Evolutionary conservation across 2,329 filamentous ascomycete genomes (phyloP), one percentile per base, ranked within the genome.

Genomic region (Stemphylium vesicarium): DNA sequence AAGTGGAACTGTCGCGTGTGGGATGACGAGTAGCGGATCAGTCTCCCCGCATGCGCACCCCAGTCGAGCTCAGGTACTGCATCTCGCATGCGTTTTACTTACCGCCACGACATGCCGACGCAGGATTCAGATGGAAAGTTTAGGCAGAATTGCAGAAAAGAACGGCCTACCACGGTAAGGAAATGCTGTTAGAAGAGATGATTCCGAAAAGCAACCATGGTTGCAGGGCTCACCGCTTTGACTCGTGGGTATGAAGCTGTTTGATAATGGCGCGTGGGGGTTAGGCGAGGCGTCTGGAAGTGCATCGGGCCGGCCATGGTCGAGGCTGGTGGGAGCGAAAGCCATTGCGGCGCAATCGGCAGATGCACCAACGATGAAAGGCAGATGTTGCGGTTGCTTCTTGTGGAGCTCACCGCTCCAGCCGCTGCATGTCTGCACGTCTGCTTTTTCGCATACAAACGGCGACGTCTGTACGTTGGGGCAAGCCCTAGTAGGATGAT

Each of bases 181-280:
- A 41, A 29, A 3, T 29, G 26, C 3, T 5, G 26, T 11, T 10
- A 29, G 7, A 10, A 29, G 10, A 29, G 26, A 9, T 9, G 8
- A 11, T 3, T 29, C 8, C 9, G 26, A 29, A 29, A 29, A 29
- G 26, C 26, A 29, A 4, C 10, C 26, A 29, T 29, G 26, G 8
- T 29, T 29, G 26, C 26, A 29, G 26, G 26, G 26, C 35, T 45
- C 50, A 55, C 44, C 59, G 58, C 41, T 47, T 45, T 42, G 47
- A 51, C 33, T 47, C 26, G 46, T 12, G 38, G 45, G 42, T 26
- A 49, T 31, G 51, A 57, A 60, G 53, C 51, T 49, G 61, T 70
- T 71, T 62, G 60, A 68, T 74, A 74, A 74, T 74, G 62, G 59
- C 70, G 72, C 71, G 72, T 74, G 72, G 71, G 71, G 71, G 72